Evolutionary conservation across 2,329 filamentous ascomycete species (phyloP), one percentile per base, ranked within the genome.

Genomic region (Pyrenochaeta sp.): DNA sequence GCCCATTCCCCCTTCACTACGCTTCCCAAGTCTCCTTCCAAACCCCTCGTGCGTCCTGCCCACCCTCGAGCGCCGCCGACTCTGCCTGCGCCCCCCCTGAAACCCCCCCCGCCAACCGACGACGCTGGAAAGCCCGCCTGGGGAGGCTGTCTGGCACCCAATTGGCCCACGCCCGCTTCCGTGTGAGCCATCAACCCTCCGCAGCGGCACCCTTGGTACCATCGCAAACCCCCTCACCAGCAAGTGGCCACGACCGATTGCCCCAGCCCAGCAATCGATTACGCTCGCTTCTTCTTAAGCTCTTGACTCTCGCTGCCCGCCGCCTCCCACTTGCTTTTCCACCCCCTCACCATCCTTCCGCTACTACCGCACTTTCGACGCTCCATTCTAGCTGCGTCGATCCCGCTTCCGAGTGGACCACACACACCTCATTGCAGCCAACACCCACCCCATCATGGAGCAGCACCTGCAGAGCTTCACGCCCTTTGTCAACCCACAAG

Each of bases 401-500:
- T 55, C 48, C 36, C 10, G 7, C 14, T 17, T 17, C 14, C n/a
- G 40, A 42, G 11, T 21, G 23, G 17, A 17, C 52, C 49, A 53
- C 54, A 9, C 23, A 48, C 40, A 49, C 15, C 32, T 45, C 21
- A 45, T 47, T 15, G 36, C 45, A 14, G 12, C 41, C 31, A 35
- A 46, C 37, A 14, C 41, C 32, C 37, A 46, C 39, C 27, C 32
- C 57, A 35, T 58, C 56, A 68, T 68, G 64, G 64, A 63, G 20
- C 54, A 61, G 43, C 27, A 29, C 14, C 39, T 56, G 45, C 52
- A 56, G 21, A 51, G 50, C 44, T 65, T 55, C 46, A 58, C 56
- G 48, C 33, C 57, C 27, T 68, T 62, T 37, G 60, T 63, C 37
- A 63, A 63, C 20, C 60, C 60, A 20, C 55, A 58, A 42, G 60